Base-by-base conservation (phyloP, 805 yeast species). In the Diddensiella transvaalensis region DNA sequence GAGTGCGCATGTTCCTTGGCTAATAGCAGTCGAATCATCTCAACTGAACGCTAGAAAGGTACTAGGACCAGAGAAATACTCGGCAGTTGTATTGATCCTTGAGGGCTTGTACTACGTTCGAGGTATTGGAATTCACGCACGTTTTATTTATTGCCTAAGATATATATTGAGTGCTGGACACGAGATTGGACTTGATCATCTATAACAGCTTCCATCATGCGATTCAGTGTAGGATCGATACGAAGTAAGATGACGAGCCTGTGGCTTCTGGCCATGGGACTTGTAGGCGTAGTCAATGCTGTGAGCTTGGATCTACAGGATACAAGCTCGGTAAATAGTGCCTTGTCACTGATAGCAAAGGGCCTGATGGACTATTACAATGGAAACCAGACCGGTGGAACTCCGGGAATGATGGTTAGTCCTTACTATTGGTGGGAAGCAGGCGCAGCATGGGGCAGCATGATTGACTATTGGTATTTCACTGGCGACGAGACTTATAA, bases 371-470 rank as follows among this genome's bases (percentile, higher is more conserved):
- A 80, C 65, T 85, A 85, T 66, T 85, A 85, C 65, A 76, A 77
- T 55, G 87, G 87, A 24, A 56, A 66, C 53, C 64, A 74, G 30
- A 65, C 73, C 38, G 97, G 96, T 30, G 85, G 90, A 5, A 77
- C 89, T 3, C 72, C 86, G 22, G 99, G 98, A 38, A 82, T 85
- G 89, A 90, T 93, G 65, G 72, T 82, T 10, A 70, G 74, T 61
- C 98, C 98, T 0, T 90, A 91, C 74, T 91, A 91, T 74, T 91
- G 98, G 99, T 90, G 97, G 97, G 88, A 89, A 70, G 96, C 97
- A 6, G 98, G 98, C 56, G 95, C 90, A 52, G 96, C 91, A 1
- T 88, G 89, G 87, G 96, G 96, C 5, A 74, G 85, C 17, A 71
- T 91, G 75, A 62, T 91, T 39, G 96, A 89, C 64, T 84, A 85